Evolutionary conservation across 73 alveolate species (phyloP), one percentile per base, ranked within the genome.

Genomic region (Urostyla sp.): DNA sequence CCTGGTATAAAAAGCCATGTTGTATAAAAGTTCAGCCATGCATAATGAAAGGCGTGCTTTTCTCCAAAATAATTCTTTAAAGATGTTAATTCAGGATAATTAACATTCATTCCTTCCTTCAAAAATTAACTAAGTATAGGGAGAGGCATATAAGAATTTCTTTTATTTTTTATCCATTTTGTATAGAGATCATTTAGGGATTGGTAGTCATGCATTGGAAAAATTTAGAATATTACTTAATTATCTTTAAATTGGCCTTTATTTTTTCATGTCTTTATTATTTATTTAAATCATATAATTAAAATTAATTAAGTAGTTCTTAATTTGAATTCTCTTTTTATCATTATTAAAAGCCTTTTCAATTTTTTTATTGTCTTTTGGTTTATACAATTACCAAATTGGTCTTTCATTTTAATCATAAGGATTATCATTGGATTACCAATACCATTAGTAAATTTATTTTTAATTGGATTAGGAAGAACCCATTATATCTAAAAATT

Each of bases 1-100:
- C 98, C 97, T 36, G 97, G 97, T 48, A 79, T 61, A 1, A 91
- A 30, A 44, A 91, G 44, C 98, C 98, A 94, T 11, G 90, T 69
- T 34, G 93, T 84, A 74, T 82, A 91, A 80, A 75, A 92, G 0
- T 91, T 53, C 63, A 91, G 56, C 94, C 95, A 94, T 18, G 97
- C 92, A 83, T 48, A 94, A 81, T 94, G 91, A 67, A 91, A 87
- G 18, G 94, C 98, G 15, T 90, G 63, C 27, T 90, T 67, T 58
- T 91, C 95, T 2, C 98, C 98, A 56, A 88, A 88, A 86, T 85
- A 78, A 44, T 72, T 58, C 63, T 91, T 85, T 50, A 94, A 46
- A 15, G 78, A n/a, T n/a, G 66, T 40, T 13, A 83, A 40, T 13
- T 83, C 76, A 8, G 35, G 37, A 45, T 20, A 83, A 1, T 72